Evolutionary conservation across 257 asterid species (phyloP).

Genomic region (Forsythia suspensa): DNA sequence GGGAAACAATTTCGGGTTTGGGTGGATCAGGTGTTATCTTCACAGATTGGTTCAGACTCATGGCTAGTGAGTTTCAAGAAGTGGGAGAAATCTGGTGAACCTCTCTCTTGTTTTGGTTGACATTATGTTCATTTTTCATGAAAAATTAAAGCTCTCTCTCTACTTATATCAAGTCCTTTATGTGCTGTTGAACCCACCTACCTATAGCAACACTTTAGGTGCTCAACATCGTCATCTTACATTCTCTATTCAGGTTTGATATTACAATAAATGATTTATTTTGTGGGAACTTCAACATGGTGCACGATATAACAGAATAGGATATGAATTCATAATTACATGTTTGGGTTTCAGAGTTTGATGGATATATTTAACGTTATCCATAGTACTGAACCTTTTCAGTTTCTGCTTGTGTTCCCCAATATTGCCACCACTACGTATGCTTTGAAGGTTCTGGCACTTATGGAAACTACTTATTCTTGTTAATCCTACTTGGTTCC

Average conservation of each 20-base stretch:
- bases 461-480: neutral
- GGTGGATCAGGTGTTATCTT: slow-evolving; percentile 86
- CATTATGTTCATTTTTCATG: neutral
- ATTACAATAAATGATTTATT: neutral
- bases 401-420: neutral
- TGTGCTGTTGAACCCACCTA: neutral
- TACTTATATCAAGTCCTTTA: neutral
- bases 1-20: slow-evolving; percentile 72
- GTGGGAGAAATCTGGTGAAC: slow-evolving; percentile 83
- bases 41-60: slow-evolving; percentile 62
- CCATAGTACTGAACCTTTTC: neutral
- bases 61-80: slow-evolving; percentile 92
- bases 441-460: neutral
- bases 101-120: slow-evolving; percentile 1
- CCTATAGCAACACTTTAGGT: neutral
- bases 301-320: neutral
- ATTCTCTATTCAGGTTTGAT: neutral
- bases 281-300: neutral
- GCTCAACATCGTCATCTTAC: neutral
- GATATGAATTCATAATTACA: neutral
- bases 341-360: neutral
- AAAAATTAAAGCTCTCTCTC: neutral
- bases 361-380: neutral
- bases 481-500: neutral
- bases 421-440: no score